Evolutionary conservation across 2,329 filamentous ascomycete genomes (phyloP), one percentile per base, ranked within the genome.

Genomic region (Dothideomycetes sp.): DNA sequence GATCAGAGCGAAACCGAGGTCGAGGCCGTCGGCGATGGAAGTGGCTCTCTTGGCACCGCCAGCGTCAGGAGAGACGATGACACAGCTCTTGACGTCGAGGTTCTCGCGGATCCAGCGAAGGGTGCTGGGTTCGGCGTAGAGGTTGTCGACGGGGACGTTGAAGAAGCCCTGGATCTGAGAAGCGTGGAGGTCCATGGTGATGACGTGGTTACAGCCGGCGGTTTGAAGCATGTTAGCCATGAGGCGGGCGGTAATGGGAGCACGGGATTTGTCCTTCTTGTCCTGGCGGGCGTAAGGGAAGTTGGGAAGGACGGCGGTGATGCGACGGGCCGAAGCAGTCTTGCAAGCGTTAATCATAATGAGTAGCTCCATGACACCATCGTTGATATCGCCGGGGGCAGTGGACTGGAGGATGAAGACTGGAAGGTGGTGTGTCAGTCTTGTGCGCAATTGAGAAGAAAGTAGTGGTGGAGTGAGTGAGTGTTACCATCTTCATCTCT

Each of bases 321-420:
- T 94, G 49, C 89, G 84, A 49, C 88, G 80, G 10, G 89, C 89
- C 24, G 80, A 84, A 29, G 82, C 82, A 17, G 80, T 84, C 61
- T 84, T 82, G 72, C 89, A 95, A 49, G 89, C 89, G 59, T 94
- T 93, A 64, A 95, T 93, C 80, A 95, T 94, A 66, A 96, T 95
- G 51, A 96, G 76, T 25, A 96, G 76, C 66, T 98, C 89, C 89
- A 98, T 96, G 45, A 98, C 75, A 35, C 87, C 87, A 62, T 96
- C 89, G 65, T 98, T 98, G 68, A 96, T 93, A 60, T 95, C 88
- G 60, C 89, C 88, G 2, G 89, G 89, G 28, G 84, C 82, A 33
- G 91, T 94, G 17, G 89, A 94, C 66, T 96, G 89, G 46, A 96
- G 73, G 55, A 96, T 94, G 69, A 95, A 96, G 58, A 95, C 88